Conservation (phyloP, 192 early-diverging fungal genomes). For the Anaeromyces robustus region DNA sequence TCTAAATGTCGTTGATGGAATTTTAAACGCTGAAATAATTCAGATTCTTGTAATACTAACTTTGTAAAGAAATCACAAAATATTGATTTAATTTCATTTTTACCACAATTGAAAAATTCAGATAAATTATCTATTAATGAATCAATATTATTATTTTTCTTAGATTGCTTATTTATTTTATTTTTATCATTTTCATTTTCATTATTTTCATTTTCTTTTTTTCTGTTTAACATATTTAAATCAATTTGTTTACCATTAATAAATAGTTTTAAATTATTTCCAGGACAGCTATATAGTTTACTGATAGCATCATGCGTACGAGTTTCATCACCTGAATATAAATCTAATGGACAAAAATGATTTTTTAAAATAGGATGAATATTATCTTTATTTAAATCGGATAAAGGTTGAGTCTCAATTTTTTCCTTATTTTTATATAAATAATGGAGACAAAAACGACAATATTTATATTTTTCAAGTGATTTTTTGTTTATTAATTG, state of each 20-base stretch:
- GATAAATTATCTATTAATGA: background rate
- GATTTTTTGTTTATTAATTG: background rate
- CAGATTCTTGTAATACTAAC: conserved; percentile 17
- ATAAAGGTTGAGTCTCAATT: background rate
- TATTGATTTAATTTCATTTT: background rate
- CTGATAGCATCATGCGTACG: conserved; percentile 19
- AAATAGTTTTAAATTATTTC: conserved; percentile 38
- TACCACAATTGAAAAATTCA: background rate
- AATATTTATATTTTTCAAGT: background rate
- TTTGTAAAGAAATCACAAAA: background rate
- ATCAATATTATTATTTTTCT: background rate
- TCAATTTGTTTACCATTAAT: conserved; percentile 14
- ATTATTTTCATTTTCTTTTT: background rate
- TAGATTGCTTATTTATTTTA: background rate
- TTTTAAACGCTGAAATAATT: conserved; percentile 23
- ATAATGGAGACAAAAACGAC: background rate
- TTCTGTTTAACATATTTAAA: background rate
- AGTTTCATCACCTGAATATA: conserved; percentile 23
- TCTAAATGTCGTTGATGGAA: conserved; percentile 34
- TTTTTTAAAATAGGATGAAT: background rate
- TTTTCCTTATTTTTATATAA: background rate
- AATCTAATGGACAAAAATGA: conserved; percentile 52
- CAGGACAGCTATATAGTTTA: conserved; percentile 18
- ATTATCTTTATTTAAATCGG: background rate
- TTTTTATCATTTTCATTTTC: background rate